A percentile compares a stretch with the other conserved stretches of the same genome.
Evolutionary conservation across 2,329 filamentous ascomycete genomes (phyloP).

Genomic region (Apiospora hydei): DNA sequence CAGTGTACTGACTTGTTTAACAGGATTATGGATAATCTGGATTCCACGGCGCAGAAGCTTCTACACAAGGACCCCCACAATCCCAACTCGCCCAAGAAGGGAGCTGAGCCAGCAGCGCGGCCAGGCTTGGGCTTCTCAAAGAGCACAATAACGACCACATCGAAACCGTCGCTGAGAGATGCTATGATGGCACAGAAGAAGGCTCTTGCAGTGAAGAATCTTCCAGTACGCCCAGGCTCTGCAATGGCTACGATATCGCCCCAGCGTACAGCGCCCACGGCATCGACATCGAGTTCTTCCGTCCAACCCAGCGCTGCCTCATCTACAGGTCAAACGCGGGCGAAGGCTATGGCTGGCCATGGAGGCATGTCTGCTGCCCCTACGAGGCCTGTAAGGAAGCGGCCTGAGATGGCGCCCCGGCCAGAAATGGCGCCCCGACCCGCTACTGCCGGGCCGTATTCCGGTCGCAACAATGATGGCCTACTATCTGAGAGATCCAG

Average conservation of each 20-base stretch:
- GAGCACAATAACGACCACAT: slow-evolving; percentile 60
- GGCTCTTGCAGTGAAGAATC: slow-evolving; percentile 54
- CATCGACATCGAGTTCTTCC: slow-evolving; percentile 45
- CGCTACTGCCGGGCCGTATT: slow-evolving; percentile 71
- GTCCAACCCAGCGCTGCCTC: slow-evolving; percentile 44
- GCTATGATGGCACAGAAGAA: slow-evolving; percentile 85
- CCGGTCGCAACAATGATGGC: slow-evolving; percentile 61
- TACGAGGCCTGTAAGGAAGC: slow-evolving; percentile 65
- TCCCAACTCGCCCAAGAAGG: slow-evolving; percentile 70
- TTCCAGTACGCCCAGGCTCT: slow-evolving; percentile 66
- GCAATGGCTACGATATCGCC: slow-evolving; percentile 70
- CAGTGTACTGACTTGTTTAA: slow-evolving; percentile 32
- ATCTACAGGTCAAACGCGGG: slow-evolving; percentile 49
- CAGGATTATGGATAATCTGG: slow-evolving; percentile 81
- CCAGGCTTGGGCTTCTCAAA: slow-evolving; percentile 68
- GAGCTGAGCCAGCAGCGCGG: slow-evolving; percentile 53
- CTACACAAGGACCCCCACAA: slow-evolving; percentile 87
- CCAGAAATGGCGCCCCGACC: slow-evolving; percentile 66
- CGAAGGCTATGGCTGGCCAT: slow-evolving; percentile 53
- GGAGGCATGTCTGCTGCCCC: slow-evolving; percentile 70
- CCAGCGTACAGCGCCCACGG: slow-evolving; percentile 49
- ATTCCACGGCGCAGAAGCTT: slow-evolving; percentile 78
- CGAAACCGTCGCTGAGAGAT: slow-evolving; percentile 77
- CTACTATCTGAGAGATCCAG: slow-evolving; percentile 52
- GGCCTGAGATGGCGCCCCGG: slow-evolving; percentile 64